Conservation (phyloP, 768 basidiomycete genomes). For the Pleurotus salmoneostramineus region DNA sequence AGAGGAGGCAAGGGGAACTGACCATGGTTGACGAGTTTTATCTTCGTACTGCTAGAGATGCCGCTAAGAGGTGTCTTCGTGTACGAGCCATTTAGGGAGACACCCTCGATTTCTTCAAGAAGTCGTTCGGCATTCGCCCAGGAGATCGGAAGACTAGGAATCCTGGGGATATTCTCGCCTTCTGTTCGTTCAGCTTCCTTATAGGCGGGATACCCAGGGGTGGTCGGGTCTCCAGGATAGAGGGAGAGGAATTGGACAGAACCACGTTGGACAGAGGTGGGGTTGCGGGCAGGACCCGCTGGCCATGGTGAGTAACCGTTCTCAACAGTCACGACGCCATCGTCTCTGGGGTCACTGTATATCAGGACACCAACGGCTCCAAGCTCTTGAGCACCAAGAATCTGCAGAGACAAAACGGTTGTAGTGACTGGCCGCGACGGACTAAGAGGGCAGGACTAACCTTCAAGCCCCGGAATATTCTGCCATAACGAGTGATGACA, state of each 20-base stretch:
- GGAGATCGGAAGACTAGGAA: conserved; percentile 88
- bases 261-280: conserved; percentile 80
- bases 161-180: conserved; percentile 60
- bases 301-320: conserved; percentile 83
- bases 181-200: conserved; percentile 65
- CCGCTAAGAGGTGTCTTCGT: conserved; percentile 35
- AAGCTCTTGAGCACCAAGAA: conserved; percentile 79
- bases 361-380: conserved; percentile 79
- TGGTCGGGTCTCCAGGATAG: conserved; percentile 79
- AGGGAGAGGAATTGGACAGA: conserved; percentile 68
- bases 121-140: conserved; percentile 79
- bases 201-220: conserved; percentile 87
- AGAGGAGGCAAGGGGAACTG: background rate
- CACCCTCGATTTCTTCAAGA: conserved; percentile 48
- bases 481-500: conserved; percentile 74
- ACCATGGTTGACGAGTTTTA: conserved; percentile 59
- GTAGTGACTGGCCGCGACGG: no score
- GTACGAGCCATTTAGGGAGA: conserved; percentile 20
- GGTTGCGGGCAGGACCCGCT: conserved; percentile 84
- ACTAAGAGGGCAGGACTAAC: conserved; percentile 24
- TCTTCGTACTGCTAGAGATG: conserved; percentile 38
- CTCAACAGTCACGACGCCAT: conserved; percentile 69
- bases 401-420: conserved; percentile 31
- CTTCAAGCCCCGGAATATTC: conserved; percentile 82
- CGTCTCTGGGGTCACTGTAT: conserved; percentile 84